A percentile compares a stretch with the other conserved stretches of the same genome.
Evolutionary conservation across 148 eudicot genomes (phyloP).

Genomic region (Cornus suecica): DNA sequence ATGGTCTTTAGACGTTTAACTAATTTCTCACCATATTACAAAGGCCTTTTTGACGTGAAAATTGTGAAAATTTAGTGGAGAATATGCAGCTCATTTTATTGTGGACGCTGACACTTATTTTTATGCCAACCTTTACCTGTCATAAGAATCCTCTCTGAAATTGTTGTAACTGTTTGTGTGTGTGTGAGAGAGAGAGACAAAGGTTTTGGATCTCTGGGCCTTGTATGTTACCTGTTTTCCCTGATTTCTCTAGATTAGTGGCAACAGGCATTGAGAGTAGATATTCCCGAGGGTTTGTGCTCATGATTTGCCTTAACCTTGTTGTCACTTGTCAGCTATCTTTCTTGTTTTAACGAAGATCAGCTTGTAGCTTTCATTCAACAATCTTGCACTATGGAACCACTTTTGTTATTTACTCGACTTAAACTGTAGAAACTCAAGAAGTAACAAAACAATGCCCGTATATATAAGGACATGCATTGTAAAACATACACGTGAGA

Average conservation of each 20-base stretch:
- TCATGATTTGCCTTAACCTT: not conserved
- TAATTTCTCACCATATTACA: not conserved
- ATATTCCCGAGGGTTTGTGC: not conserved
- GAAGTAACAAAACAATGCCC: not conserved
- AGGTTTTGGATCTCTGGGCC: not conserved
- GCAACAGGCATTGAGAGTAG: no score
- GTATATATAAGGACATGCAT: not conserved
- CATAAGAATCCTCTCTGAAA: not conserved
- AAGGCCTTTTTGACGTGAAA: not conserved
- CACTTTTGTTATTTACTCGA: not conserved
- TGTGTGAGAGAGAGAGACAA: no score
- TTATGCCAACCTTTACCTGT: not conserved
- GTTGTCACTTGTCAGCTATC: not conserved
- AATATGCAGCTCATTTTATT: not conserved
- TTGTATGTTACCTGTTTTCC: conserved; percentile 1
- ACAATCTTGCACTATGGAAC: not conserved
- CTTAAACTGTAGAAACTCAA: not conserved
- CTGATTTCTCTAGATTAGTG: not conserved
- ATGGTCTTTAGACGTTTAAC: not conserved
- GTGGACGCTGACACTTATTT: not conserved
- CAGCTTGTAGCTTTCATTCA: not conserved
- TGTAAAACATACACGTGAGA: not conserved
- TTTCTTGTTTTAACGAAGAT: not conserved
- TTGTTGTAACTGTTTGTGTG: not conserved
- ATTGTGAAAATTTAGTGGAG: not conserved